phyloP scores from a whole-genome alignment of 345 rosid genomes.

The Ricinus communis region DNA sequence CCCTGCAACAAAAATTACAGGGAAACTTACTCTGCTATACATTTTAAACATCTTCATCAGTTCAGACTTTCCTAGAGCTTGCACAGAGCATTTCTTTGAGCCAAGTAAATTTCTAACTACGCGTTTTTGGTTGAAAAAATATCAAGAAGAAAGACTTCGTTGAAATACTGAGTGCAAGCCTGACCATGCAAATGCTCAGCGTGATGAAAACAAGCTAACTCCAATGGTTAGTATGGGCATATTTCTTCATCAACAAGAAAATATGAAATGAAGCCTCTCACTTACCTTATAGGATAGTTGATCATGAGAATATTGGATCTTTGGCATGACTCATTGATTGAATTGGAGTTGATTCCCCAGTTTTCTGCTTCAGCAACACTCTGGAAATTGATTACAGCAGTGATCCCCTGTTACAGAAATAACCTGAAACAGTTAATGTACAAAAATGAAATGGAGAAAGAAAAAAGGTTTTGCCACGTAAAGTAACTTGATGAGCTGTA shows the following conservation, averaged over 20 bases:
- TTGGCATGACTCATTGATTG: constrained; percentile 72
- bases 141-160: neutral
- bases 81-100: neutral
- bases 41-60: neutral
- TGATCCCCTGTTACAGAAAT: constrained; percentile 60
- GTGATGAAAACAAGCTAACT: constrained; percentile 4
- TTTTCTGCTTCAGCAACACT: constrained; percentile 79
- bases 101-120: neutral
- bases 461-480: constrained; percentile 3
- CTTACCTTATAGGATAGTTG: constrained; percentile 78
- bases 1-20: constrained; percentile 49
- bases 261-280: constrained; percentile 7
- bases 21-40: constrained; percentile 10
- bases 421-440: neutral
- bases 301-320: constrained; percentile 70
- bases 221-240: neutral
- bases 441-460: constrained; percentile 3
- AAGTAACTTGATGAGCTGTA: neutral
- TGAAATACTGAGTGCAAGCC: neutral
- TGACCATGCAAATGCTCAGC: neutral
- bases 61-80: neutral
- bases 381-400: constrained; percentile 85
- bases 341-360: constrained; percentile 66
- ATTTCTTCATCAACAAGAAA: constrained; percentile 5
- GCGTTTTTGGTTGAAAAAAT: neutral